A percentile compares a stretch with the other conserved stretches of the same genome.
These are phyloP conservation scores for Graphiopsis chlorocephala DNA, from an alignment of 2,329 filamentous ascomycete genomes.

Conservation along the genomic window DNA sequence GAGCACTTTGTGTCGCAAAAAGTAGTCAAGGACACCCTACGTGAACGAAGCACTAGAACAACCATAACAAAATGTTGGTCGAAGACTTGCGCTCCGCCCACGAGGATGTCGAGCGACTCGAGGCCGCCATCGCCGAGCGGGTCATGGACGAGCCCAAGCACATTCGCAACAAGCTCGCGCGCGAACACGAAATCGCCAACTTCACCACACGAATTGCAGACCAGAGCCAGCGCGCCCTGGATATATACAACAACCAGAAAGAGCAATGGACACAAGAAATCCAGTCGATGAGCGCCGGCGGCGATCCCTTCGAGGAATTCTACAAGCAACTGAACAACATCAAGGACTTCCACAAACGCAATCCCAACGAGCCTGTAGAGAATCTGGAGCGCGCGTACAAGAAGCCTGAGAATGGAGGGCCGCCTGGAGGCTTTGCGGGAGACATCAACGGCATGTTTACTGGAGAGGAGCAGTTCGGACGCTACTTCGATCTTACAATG, in stretches of 20 bases:
- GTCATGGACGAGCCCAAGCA: constrained; percentile 85
- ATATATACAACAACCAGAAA: constrained; percentile 79
- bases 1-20: not conserved
- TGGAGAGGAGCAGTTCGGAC: constrained; percentile 89
- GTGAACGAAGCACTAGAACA: too few species aligned
- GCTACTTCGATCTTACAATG: constrained; percentile 83
- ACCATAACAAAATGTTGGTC: constrained; percentile 61
- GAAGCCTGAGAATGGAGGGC: constrained; percentile 57
- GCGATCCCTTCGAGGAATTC: constrained; percentile 83
- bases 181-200: constrained; percentile 87
- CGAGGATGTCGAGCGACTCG: constrained; percentile 93
- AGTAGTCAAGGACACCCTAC: not conserved
- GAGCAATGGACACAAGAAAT: constrained; percentile 74
- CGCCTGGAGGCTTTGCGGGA: constrained; percentile 44
- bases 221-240: constrained; percentile 75
- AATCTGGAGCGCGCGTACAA: constrained; percentile 93
- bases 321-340: constrained; percentile 79
- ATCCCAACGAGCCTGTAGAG: constrained; percentile 92
- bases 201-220: constrained; percentile 84
- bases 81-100: constrained; percentile 94
- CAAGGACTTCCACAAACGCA: constrained; percentile 83
- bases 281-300: constrained; percentile 73
- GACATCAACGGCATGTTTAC: constrained; percentile 91
- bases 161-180: constrained; percentile 81
- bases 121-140: constrained; percentile 89